Base-by-base conservation (phyloP, 2,329 filamentous ascomycete species). In the Xylariaceae sp. region DNA sequence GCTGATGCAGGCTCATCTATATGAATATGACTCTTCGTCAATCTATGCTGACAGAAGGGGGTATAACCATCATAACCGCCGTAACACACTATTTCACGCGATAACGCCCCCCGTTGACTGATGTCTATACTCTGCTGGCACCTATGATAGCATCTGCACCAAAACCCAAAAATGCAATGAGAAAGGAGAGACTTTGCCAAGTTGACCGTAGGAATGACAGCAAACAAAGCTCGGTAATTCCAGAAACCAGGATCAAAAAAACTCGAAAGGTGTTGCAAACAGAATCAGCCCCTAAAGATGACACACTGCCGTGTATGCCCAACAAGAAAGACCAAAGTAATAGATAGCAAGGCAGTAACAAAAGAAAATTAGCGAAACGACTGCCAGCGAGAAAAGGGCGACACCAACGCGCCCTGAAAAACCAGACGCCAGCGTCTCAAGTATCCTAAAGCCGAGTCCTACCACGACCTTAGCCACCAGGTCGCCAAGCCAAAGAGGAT, bases 381-480 rank as follows among this genome's bases (percentile, higher is more conserved):
- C 10, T 45, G 10, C 4, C n/a, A 18, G 11, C 15, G 11, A 52
- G 15, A 18, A 6, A 30, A 5, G 4, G 34, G 30, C 13, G 30
- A 11, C 23, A 51, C 11, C 9, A 35, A 34, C 47, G 51, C 11
- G 35, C 17, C 6, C 9, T 47, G 13, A 45, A 52, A 30, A 17
- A 53, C 15, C 35, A 8, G 30, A 15, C 45, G 13, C 59, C 54
- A 55, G 11, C 44, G 51, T 15, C 17, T 39, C 4, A 55, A 17
- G 17, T n/a, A 15, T 30, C 17, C 51, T 15, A 54, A 49, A n/a
- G 60, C 53, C 62, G 62, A 62, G 51, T 37, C 53, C 67, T 69
- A 71, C 50, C 55, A 60, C 53, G 66, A 67, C 62, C 64, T 66
- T 58, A 67, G 66, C 78, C 77, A 83, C 73, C 81, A 85, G 4